phyloP scores from a whole-genome alignment of 108 stramenopile species.

The Cyclotella sp. region DNA sequence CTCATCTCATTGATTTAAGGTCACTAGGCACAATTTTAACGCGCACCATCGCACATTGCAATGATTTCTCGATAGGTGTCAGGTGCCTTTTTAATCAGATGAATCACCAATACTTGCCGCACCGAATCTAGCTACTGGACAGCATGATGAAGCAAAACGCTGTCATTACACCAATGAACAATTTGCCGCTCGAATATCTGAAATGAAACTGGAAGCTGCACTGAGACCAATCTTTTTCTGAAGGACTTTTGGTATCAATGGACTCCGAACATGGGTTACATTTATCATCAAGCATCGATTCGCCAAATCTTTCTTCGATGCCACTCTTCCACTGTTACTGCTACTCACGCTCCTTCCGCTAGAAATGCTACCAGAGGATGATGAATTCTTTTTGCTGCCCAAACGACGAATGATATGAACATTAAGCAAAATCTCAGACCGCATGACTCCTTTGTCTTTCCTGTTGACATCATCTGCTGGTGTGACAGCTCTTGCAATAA shows the following conservation, averaged over 20 bases:
- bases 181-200: constrained; percentile 45
- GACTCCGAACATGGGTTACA: constrained; percentile 72
- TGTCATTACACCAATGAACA: neutral
- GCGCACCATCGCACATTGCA: no score
- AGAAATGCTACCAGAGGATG: neutral
- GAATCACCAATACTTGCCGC: no score
- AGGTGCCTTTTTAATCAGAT: no score
- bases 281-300: constrained; percentile 73
- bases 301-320: constrained; percentile 47
- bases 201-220: constrained; percentile 66
- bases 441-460: constrained; percentile 27
- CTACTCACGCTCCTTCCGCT: constrained; percentile 10
- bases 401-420: constrained; percentile 49
- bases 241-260: constrained; percentile 76
- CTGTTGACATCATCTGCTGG: constrained; percentile 31
- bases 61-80: no score
- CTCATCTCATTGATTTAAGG: no score
- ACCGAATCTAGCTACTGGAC: no score
- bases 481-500: constrained; percentile 71
- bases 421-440: constrained; percentile 44
- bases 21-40: no score
- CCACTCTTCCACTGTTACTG: constrained; percentile 37
- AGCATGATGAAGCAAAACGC: no score
- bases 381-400: neutral
- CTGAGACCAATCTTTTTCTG: constrained; percentile 71